Conservation (phyloP, 2,329 filamentous ascomycete genomes). For the Cladosporium sp. region DNA sequence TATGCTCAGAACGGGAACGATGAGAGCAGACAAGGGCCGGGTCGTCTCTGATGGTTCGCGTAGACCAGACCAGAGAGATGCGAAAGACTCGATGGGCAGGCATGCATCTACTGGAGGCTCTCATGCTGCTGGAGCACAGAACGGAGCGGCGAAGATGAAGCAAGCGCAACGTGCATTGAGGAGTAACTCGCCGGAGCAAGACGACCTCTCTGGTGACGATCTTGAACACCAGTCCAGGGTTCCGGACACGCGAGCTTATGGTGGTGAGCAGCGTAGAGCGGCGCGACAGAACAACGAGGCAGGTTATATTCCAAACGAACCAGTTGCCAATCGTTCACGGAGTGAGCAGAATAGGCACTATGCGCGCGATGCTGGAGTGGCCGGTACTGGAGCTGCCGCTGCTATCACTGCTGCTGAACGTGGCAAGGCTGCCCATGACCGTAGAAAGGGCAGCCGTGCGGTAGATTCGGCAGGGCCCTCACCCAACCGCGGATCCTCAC, state of each 20-base stretch:
- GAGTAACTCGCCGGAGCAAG: slow-evolving; percentile 11
- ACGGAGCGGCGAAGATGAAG: slow-evolving; percentile 10
- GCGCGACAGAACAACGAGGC: slow-evolving; percentile 11
- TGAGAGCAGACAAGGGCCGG: slow-evolving; percentile 30
- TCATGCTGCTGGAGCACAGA: slow-evolving; percentile 3
- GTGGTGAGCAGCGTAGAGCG: slow-evolving; percentile 17
- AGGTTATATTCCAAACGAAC: slow-evolving; percentile 5
- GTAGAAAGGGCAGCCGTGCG: slow-evolving; percentile 29
- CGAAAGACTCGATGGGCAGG: slow-evolving; percentile 11
- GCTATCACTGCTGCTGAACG: slow-evolving; percentile 31
- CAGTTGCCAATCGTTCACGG: slow-evolving; percentile 14
- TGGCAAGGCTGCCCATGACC: slow-evolving; percentile 37
- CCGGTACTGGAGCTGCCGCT: slow-evolving; percentile 35
- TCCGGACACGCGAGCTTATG: slow-evolving; percentile 14
- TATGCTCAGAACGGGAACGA: slow-evolving; percentile 25
- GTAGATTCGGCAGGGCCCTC: slow-evolving; percentile 24
- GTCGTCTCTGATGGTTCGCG: slow-evolving; percentile 32
- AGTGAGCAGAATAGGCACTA: slow-evolving; percentile 33
- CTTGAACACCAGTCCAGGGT: slow-evolving; percentile 16
- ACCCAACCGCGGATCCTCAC: slow-evolving; percentile 26
- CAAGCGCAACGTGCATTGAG: slow-evolving; percentile 29
- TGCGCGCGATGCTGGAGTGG: slow-evolving; percentile 37
- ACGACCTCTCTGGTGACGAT: slow-evolving; percentile 15
- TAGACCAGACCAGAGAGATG: slow-evolving; percentile 24
- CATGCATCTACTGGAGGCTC: slow-evolving; percentile 19